These are phyloP conservation scores for Ascoidea rubescens DNA, from an alignment of 805 yeast genomes.

Conservation along the genomic window DNA sequence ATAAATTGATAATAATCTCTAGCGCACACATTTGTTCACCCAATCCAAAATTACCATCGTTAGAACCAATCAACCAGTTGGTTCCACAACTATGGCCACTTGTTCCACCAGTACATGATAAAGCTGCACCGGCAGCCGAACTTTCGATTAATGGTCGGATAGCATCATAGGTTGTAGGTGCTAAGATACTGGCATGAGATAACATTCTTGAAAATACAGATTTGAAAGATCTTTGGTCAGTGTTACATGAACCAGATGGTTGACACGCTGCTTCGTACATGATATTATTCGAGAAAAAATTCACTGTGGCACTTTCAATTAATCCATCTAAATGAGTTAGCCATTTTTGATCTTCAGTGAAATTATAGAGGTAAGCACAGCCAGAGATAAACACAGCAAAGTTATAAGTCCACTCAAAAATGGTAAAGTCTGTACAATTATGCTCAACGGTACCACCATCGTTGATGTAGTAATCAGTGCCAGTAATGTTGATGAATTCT, in stretches of 20 bases:
- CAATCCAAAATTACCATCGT: slow-evolving; percentile 61
- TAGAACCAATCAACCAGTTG: slow-evolving; percentile 46
- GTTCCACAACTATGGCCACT: slow-evolving; percentile 38
- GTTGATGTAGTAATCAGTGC: slow-evolving; percentile 13
- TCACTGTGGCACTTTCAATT: slow-evolving; percentile 29
- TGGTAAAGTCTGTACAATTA: slow-evolving; percentile 36
- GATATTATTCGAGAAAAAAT: slow-evolving; percentile 34
- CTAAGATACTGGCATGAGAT: slow-evolving; percentile 47
- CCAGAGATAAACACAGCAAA: slow-evolving; percentile 60
- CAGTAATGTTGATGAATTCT: slow-evolving; percentile 27
- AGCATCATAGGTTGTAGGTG: slow-evolving; percentile 34
- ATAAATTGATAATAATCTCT: slow-evolving; percentile 40
- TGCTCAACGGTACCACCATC: slow-evolving; percentile 46
- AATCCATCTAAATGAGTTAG: slow-evolving; percentile 34
- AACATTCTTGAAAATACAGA: slow-evolving; percentile 55
- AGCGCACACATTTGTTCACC: slow-evolving; percentile 79
- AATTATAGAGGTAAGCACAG: slow-evolving; percentile 51
- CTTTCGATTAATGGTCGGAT: slow-evolving; percentile 32
- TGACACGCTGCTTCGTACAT: slow-evolving; percentile 70
- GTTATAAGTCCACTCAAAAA: slow-evolving; percentile 62
- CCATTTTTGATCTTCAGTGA: slow-evolving; percentile 48
- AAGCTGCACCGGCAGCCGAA: slow-evolving; percentile 61
- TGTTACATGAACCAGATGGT: slow-evolving; percentile 39
- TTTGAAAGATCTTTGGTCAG: slow-evolving; percentile 64
- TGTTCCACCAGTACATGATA: slow-evolving; percentile 49